These are phyloP conservation scores for Microsporum ferrugineum DNA, from an alignment of 2,329 filamentous ascomycete genomes.

Conservation along the genomic window DNA sequence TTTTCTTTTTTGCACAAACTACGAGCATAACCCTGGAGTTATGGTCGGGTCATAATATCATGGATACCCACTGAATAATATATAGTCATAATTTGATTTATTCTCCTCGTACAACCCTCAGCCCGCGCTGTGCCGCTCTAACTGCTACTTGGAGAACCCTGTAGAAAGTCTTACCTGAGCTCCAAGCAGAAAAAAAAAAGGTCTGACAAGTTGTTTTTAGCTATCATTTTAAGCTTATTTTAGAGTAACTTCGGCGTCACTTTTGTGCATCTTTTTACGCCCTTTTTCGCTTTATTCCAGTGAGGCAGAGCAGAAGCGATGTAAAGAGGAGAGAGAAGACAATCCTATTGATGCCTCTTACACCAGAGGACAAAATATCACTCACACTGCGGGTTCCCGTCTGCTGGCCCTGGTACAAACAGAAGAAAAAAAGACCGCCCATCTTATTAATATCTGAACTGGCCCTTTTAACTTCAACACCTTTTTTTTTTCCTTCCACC, in stretches of 20 bases:
- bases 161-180: not conserved
- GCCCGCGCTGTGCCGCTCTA: not conserved
- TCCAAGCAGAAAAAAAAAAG: not conserved
- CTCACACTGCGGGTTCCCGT: not conserved
- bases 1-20: not conserved
- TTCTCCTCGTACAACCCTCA: not conserved
- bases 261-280: not conserved
- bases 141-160: not conserved
- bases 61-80: conserved; percentile 3
- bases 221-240: not conserved
- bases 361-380: not conserved
- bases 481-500: not conserved
- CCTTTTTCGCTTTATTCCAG: not conserved
- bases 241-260: not conserved
- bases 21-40: conserved; percentile 2
- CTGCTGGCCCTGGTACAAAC: not conserved
- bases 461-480: not conserved
- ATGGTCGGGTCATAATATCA: conserved; percentile 3
- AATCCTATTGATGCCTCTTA: no score
- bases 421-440: not conserved
- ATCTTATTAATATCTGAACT: not conserved
- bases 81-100: not conserved
- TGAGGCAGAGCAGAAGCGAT: not conserved
- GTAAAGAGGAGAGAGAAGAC: not conserved
- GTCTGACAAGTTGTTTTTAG: not conserved